Conservation (phyloP, 1,284 basidiomycete species). For the Trametes hirsuta region DNA sequence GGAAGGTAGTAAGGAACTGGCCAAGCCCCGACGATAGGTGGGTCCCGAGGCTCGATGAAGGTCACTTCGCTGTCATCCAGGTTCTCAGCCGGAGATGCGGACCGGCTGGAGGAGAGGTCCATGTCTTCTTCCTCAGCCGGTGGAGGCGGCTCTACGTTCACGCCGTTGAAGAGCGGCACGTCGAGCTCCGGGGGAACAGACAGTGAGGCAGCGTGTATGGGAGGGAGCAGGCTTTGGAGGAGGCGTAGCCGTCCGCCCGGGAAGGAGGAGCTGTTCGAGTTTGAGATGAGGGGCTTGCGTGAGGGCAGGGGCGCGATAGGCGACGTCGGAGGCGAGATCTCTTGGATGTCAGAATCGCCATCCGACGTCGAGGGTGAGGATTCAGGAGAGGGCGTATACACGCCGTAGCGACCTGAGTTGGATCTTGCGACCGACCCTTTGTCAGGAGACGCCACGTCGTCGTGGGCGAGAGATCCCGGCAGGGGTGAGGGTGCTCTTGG, state of each 20-base stretch:
- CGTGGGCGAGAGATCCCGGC: slow-evolving; percentile 11
- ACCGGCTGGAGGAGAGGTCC: slow-evolving; percentile 24
- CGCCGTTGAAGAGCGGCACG: slow-evolving; percentile 4
- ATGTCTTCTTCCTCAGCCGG: slow-evolving; percentile 19
- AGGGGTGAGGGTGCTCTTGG: slow-evolving; percentile 16
- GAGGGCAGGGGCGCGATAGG: slow-evolving; percentile 8
- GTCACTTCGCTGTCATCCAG: not conserved
- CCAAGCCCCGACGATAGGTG: slow-evolving; percentile 19
- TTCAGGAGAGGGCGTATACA: slow-evolving; percentile 45
- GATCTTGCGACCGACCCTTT: slow-evolving; percentile 18
- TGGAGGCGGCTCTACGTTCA: not conserved
- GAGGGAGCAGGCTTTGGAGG: slow-evolving; percentile 21
- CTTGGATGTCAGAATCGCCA: slow-evolving; percentile 61
- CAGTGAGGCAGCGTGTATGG: slow-evolving; percentile 9
- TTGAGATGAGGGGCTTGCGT: slow-evolving; percentile 1
- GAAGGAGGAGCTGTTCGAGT: not conserved
- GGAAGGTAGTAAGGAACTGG: slow-evolving; percentile 3
- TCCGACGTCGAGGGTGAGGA: slow-evolving; percentile 42
- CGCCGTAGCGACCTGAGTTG: slow-evolving; percentile 55
- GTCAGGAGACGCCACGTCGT: slow-evolving; percentile 4
- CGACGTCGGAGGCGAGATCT: slow-evolving; percentile 34
- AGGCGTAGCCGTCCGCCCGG: slow-evolving; percentile 14
- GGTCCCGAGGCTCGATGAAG: not conserved
- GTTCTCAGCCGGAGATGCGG: slow-evolving; percentile 6
- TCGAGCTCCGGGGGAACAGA: slow-evolving; percentile 1